Evolutionary conservation across 306 rosid species (phyloP).

Genomic region (Inga laurina): DNA sequence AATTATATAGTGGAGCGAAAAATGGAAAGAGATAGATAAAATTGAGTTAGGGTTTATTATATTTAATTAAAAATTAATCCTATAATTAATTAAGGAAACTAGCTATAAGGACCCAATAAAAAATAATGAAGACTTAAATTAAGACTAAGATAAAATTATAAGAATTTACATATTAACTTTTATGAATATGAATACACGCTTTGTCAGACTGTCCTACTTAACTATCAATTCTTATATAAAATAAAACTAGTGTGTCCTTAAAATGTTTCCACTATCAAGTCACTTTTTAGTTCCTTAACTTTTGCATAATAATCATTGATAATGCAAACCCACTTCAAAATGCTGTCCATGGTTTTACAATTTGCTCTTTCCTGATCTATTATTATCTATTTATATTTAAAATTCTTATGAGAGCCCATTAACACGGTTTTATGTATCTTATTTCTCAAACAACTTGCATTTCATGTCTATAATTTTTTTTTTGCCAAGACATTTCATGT

Average conservation of each 20-base stretch:
- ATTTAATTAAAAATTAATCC: too few relatives aligned
- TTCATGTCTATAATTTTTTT: neutral
- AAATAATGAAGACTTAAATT: too few relatives aligned
- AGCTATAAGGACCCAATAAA: too few relatives aligned
- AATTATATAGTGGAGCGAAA: neutral
- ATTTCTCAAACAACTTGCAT: neutral
- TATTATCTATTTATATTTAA: neutral
- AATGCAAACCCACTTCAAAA: slow-evolving; percentile 6
- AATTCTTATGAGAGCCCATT: neutral
- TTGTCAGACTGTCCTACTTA: too few relatives aligned
- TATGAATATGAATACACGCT: neutral
- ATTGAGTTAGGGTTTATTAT: too few relatives aligned
- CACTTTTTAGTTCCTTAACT: neutral
- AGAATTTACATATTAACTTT: neutral
- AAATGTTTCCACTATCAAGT: neutral
- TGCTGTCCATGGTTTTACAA: neutral
- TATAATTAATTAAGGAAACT: too few relatives aligned
- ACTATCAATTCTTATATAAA: neutral
- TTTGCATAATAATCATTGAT: neutral
- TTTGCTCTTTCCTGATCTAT: neutral
- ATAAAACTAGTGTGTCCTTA: neutral
- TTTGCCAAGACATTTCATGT: neutral
- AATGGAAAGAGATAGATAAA: neutral
- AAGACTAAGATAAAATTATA: too few relatives aligned
- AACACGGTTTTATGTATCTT: neutral